phyloP scores from a whole-genome alignment of 805 yeast genomes.

The Teunomyces aglyptinius region DNA sequence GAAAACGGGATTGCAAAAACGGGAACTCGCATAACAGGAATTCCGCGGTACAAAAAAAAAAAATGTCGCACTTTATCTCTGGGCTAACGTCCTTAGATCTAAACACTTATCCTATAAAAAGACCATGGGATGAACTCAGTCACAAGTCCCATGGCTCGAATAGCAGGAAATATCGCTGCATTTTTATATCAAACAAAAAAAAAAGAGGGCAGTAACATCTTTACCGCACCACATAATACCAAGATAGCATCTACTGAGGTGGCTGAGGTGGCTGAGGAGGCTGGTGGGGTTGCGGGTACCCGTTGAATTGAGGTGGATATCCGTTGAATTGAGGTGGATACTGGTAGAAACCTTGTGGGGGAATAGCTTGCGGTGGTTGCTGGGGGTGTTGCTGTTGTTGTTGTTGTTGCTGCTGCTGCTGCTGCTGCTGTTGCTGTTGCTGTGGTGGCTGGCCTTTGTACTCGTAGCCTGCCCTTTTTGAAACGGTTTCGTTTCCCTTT shows the following conservation, averaged over 20 bases:
- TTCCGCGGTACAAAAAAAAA: no score
- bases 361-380: conserved; percentile 15
- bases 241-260: conserved; percentile 12
- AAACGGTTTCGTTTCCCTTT: conserved; percentile 36
- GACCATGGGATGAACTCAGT: conserved; percentile 3
- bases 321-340: conserved; percentile 27
- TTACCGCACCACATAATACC: no score
- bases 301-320: conserved; percentile 22
- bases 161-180: neutral
- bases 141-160: neutral
- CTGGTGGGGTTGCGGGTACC: conserved; percentile 21
- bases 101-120: neutral
- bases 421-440: conserved; percentile 7
- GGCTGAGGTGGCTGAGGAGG: conserved; percentile 14
- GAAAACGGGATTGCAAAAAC: no score
- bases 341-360: conserved; percentile 15
- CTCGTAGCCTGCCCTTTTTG: conserved; percentile 35
- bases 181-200: neutral
- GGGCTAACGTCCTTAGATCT: neutral
- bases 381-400: conserved; percentile 7
- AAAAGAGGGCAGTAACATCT: neutral
- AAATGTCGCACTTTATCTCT: neutral
- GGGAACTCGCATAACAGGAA: no score
- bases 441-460: conserved; percentile 47
- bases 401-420: conserved; percentile 7